These are phyloP conservation scores for Neofusicoccum sp. DNA, from an alignment of 2,329 filamentous ascomycete species.

Conservation along the genomic window DNA sequence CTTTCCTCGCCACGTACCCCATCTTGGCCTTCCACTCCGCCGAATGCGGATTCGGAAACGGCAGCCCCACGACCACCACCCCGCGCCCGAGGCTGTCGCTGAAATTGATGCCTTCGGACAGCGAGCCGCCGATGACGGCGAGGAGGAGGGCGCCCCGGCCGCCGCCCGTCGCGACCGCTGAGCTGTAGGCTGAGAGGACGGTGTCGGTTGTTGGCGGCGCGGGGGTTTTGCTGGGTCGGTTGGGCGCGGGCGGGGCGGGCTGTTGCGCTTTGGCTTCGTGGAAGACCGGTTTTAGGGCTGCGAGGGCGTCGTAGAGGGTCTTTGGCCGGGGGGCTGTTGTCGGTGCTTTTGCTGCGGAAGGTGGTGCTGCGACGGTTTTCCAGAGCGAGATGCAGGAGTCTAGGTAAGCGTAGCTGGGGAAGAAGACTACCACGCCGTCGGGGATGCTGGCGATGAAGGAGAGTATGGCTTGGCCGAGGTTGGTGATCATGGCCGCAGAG, in stretches of 20 bases:
- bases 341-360: neutral
- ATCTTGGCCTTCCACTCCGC: conserved; percentile 93
- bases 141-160: conserved; percentile 74
- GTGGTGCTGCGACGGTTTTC: conserved; percentile 28
- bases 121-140: conserved; percentile 88
- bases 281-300: conserved; percentile 55
- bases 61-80: conserved; percentile 86
- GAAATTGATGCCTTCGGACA: conserved; percentile 98
- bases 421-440: conserved; percentile 91
- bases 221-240: neutral
- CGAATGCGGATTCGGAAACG: conserved; percentile 85
- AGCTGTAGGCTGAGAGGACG: conserved; percentile 69
- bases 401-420: conserved; percentile 91
- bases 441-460: conserved; percentile 72
- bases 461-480: conserved; percentile 71
- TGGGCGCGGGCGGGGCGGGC: neutral
- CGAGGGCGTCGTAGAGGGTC: conserved; percentile 60
- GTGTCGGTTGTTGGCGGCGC: conserved; percentile 55
- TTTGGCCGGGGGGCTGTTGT: conserved; percentile 25
- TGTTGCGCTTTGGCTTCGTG: conserved; percentile 29
- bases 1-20: conserved; percentile 72
- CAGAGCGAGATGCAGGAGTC: conserved; percentile 60
- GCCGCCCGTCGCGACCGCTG: conserved; percentile 55
- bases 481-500: conserved; percentile 65
- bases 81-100: conserved; percentile 85